These are phyloP conservation scores for Aspergillus pseudoterreus DNA, from an alignment of 2,329 filamentous ascomycete genomes.

Conservation along the genomic window DNA sequence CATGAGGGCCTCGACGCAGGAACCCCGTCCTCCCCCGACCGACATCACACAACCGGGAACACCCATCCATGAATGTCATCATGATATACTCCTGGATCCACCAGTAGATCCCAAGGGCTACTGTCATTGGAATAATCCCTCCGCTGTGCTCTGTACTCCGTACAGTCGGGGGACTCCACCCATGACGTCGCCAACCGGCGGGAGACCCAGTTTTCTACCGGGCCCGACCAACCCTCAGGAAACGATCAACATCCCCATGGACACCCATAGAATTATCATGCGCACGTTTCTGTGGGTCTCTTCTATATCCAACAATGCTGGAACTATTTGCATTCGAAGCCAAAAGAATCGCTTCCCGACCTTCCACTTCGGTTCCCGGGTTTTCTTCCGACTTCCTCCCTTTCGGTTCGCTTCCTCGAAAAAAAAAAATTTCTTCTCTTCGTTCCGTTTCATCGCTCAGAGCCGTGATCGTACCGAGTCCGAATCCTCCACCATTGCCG, in stretches of 20 bases:
- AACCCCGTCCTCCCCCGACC: background rate
- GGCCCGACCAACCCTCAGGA: background rate
- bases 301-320: too few relatives aligned
- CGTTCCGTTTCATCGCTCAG: background rate
- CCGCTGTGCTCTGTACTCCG: background rate
- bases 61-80: background rate
- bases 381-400: too few relatives aligned
- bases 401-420: too few relatives aligned
- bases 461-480: constrained; percentile 5
- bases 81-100: background rate
- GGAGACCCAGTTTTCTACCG: constrained; percentile 4
- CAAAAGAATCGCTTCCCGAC: too few relatives aligned
- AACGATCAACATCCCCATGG: background rate
- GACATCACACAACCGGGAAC: background rate
- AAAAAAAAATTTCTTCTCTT: too few relatives aligned
- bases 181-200: constrained; percentile 4
- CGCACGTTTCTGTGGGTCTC: background rate
- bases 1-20: background rate
- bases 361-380: too few relatives aligned
- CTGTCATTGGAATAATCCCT: background rate
- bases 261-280: background rate
- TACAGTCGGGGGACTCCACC: background rate
- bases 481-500: constrained; percentile 4
- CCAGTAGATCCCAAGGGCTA: background rate
- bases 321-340: background rate